Evolutionary conservation across 192 early-diverging fungal species (phyloP).

Genomic region (Coemansia javaensis): DNA sequence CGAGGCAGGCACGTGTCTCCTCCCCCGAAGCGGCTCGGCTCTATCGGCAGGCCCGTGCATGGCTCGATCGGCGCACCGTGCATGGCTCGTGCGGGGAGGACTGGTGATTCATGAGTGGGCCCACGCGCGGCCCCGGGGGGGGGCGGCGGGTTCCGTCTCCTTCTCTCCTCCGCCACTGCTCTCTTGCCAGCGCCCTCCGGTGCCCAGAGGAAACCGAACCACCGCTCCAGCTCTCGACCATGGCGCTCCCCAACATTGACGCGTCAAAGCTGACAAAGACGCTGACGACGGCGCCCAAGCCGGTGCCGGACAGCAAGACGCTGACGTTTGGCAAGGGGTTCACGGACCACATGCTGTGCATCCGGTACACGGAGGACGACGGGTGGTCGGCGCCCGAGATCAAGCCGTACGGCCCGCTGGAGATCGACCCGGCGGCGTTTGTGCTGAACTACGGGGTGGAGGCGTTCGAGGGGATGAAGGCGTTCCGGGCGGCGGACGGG

Average conservation of each 20-base stretch:
- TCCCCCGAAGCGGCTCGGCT: too few relatives aligned
- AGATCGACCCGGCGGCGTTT: conserved; percentile 75
- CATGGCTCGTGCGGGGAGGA: too few relatives aligned
- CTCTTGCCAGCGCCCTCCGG: too few relatives aligned
- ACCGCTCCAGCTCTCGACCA: neutral
- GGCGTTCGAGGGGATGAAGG: conserved; percentile 93
- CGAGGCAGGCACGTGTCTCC: too few relatives aligned
- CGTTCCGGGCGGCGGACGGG: conserved; percentile 85
- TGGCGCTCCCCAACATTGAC: conserved; percentile 32
- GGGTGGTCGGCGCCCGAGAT: conserved; percentile 86
- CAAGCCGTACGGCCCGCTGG: conserved; percentile 76
- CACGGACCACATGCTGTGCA: conserved; percentile 91
- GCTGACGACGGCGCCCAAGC: conserved; percentile 32
- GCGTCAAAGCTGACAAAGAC: conserved; percentile 43
- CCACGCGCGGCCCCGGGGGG: too few relatives aligned
- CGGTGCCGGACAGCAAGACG: conserved; percentile 14
- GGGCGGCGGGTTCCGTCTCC: too few relatives aligned
- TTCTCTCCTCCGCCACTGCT: too few relatives aligned
- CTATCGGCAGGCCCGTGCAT: too few relatives aligned
- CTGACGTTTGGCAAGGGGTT: conserved; percentile 88
- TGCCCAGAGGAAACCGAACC: too few relatives aligned
- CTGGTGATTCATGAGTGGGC: too few relatives aligned
- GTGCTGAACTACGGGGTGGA: conserved; percentile 94
- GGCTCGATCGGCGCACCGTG: too few relatives aligned
- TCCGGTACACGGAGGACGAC: conserved; percentile 67